A percentile compares a stretch with the other conserved stretches of the same genome.
Evolutionary conservation across 2,329 filamentous ascomycete species (phyloP).

Genomic region (Diaporthe batatas): DNA sequence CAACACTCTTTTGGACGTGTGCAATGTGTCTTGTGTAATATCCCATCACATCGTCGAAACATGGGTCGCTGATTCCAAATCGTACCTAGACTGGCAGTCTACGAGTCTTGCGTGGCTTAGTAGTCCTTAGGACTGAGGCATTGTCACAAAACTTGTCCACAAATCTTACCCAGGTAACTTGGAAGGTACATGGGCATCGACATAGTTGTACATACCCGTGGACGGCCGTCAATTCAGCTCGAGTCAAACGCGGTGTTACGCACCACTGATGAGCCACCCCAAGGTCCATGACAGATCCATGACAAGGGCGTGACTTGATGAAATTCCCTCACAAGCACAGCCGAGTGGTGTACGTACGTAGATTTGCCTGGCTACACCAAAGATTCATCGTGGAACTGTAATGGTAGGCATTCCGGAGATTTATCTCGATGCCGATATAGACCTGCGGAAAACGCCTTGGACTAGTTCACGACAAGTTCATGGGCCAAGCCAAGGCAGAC

Average conservation of each 20-base stretch:
- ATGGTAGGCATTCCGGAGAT: not conserved
- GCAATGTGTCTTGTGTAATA: not conserved
- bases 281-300: too few species aligned
- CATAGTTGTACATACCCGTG: too few species aligned
- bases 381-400: not conserved
- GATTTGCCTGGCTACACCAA: not conserved
- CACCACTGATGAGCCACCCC: slow-evolving; percentile 1
- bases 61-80: too few species aligned
- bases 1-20: not conserved
- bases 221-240: not conserved
- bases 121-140: not conserved
- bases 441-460: slow-evolving; percentile 4
- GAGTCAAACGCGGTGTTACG: not conserved
- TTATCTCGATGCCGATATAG: slow-evolving; percentile 6
- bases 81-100: not conserved
- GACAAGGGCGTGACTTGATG: not conserved
- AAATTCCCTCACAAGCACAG: not conserved
- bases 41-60: too few species aligned
- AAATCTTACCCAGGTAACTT: not conserved
- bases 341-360: not conserved
- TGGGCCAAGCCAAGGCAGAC: slow-evolving; percentile 32
- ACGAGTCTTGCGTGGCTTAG: not conserved
- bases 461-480: not conserved
- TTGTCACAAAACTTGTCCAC: not conserved
- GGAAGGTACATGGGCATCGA: not conserved